phyloP scores from a whole-genome alignment of 1,139 yeast genomes.

The Trichomonascaceae sp. region DNA sequence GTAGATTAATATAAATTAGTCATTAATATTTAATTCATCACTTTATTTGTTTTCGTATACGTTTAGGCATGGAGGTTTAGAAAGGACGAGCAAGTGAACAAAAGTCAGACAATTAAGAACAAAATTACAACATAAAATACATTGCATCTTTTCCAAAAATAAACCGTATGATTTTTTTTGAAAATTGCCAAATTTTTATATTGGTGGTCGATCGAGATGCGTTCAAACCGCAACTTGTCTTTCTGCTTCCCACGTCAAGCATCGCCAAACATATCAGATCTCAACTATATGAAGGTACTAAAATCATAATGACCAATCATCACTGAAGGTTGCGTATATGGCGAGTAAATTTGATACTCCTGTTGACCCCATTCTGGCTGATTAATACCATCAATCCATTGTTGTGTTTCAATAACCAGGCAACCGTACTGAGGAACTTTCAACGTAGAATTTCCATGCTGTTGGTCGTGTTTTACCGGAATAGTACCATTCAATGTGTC shows the following conservation, averaged over 20 bases:
- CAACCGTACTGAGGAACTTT: conserved; percentile 12
- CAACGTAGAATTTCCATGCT: conserved; percentile 7
- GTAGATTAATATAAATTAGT: too few relatives aligned
- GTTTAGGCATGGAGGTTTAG: too few relatives aligned
- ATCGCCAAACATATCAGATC: not conserved
- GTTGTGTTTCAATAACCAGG: conserved; percentile 14
- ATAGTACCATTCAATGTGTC: conserved; percentile 8
- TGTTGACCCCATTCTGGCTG: conserved; percentile 12
- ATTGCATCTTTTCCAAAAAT: too few relatives aligned
- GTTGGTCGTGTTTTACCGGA: conserved; percentile 11
- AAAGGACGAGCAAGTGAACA: too few relatives aligned
- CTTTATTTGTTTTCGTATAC: too few relatives aligned
- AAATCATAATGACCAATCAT: conserved; percentile 13
- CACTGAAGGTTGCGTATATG: conserved; percentile 11
- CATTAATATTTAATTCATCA: too few relatives aligned
- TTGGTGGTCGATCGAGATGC: not conserved
- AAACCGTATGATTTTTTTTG: too few relatives aligned
- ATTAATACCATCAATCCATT: conserved; percentile 14
- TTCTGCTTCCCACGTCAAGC: not conserved
- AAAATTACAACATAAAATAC: too few relatives aligned
- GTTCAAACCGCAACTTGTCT: not conserved
- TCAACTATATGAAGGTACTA: not conserved
- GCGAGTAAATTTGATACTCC: conserved; percentile 10
- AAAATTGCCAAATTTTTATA: too few relatives aligned
- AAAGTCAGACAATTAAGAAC: too few relatives aligned